Base-by-base conservation (phyloP, 2,329 filamentous ascomycete genomes). In the Colletotrichum sp. region DNA sequence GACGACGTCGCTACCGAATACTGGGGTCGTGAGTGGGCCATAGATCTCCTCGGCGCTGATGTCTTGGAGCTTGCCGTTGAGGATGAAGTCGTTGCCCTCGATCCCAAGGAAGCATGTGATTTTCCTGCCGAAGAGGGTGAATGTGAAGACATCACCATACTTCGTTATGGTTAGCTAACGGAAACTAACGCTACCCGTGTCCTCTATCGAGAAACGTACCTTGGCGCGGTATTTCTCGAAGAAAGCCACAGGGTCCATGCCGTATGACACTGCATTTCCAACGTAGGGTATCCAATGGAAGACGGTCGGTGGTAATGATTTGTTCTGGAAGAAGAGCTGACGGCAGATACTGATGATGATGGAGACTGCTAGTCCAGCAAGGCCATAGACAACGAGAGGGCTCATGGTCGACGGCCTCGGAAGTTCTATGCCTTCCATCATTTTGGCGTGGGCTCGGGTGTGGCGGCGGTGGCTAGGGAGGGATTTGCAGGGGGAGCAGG, bases 1-100 rank as follows among this genome's bases (percentile, higher is more conserved):
- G 68, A 98, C 94, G 32, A 98, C 95, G 86, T 96, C 93, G 80
- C 92, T 93, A 79, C 95, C 95, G 83, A 98, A 98, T 61, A 93
- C 91, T 18, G 91, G 91, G 18, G 91, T 92, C 7, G 91, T 93
- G 76, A 98, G 89, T 71, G 94, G 93, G 71, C 92, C 93, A 86
- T 98, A 98, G 78, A 98, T 94, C 81, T 98, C 95, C 86, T 98
- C 96, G 32, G 96, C 96, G 83, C 94, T 96, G 81, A 98, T 93
- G 82, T 98, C 95, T 87, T 94, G 95, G 81, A 95, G 90, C 87
- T 97, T 98, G 82, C 95, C 95, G 83, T 98, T 98, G 79, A 98
- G 89, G 79, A 98, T 96, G 84, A 98, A 98, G 79, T 98, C 95
- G 84, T 97, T 98, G 79, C 95, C 95, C 79, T 93, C 90, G 43